phyloP scores from a whole-genome alignment of 2,329 filamentous ascomycete species.

The Aureobasidium sp. region DNA sequence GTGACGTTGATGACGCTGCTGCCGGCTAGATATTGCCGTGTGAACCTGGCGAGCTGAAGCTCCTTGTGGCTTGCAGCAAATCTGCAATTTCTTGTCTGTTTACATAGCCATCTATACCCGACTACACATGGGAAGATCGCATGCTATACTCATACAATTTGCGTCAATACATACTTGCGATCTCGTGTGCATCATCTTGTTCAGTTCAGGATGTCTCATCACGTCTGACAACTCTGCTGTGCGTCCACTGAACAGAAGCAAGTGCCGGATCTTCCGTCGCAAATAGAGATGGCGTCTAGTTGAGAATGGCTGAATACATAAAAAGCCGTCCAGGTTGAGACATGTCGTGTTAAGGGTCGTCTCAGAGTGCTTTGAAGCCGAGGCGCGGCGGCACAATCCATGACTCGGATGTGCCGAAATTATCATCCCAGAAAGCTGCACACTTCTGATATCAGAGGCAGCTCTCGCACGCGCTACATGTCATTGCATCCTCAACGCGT shows the following conservation, averaged over 20 bases:
- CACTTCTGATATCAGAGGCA: conserved; percentile 6
- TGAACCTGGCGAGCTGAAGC: conserved; percentile 4
- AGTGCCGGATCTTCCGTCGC: not conserved
- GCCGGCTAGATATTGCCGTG: not conserved
- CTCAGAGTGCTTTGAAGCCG: conserved; percentile 1
- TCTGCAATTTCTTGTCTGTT: not conserved
- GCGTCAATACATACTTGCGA: not conserved
- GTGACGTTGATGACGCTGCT: not conserved
- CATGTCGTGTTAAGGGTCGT: conserved; percentile 3
- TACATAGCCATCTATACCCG: not conserved
- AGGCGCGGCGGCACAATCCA: not conserved
- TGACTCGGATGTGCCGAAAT: conserved; percentile 13
- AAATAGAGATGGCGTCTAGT: not conserved
- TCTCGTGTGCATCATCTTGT: not conserved
- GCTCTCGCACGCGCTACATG: not conserved
- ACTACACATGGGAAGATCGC: not conserved
- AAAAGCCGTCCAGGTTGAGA: not conserved
- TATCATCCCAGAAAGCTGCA: conserved; percentile 4
- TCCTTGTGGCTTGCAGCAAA: not conserved
- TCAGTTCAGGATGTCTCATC: not conserved
- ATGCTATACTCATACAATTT: not conserved
- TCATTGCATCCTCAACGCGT: not conserved
- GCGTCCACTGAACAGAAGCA: not conserved
- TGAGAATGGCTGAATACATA: not conserved
- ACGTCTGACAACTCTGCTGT: too few relatives aligned